phyloP scores from a whole-genome alignment of 2,329 filamentous ascomycete species.

The Ceratocystis diversiconidia region DNA sequence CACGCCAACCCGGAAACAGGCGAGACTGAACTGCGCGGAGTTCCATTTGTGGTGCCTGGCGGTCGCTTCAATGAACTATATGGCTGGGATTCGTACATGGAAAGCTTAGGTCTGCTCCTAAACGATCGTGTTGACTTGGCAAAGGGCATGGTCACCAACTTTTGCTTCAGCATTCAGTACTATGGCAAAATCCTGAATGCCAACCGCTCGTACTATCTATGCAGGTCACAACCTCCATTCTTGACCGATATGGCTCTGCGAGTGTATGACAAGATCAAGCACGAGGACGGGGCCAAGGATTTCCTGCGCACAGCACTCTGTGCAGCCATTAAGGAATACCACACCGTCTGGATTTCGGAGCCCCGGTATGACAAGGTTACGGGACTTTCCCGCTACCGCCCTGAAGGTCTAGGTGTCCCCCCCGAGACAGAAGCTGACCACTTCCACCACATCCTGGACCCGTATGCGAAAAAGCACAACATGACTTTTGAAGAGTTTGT shows the following conservation, averaged over 20 bases:
- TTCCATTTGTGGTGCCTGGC: constrained; percentile 94
- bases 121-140: constrained; percentile 76
- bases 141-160: constrained; percentile 90
- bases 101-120: constrained; percentile 74
- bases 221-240: constrained; percentile 88
- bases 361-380: constrained; percentile 66
- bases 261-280: constrained; percentile 85
- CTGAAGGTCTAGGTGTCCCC: constrained; percentile 70
- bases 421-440: constrained; percentile 83
- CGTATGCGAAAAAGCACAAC: constrained; percentile 70
- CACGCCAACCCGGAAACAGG: constrained; percentile 51
- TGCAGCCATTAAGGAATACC: constrained; percentile 93
- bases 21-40: constrained; percentile 56
- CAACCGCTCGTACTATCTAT: constrained; percentile 89
- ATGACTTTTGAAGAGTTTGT: constrained; percentile 79
- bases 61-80: constrained; percentile 97
- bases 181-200: constrained; percentile 98
- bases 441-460: constrained; percentile 68
- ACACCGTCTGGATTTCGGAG: constrained; percentile 70
- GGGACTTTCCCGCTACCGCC: constrained; percentile 72
- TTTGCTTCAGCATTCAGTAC: constrained; percentile 95
- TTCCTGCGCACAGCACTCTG: constrained; percentile 69
- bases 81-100: constrained; percentile 99
- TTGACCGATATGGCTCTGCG: constrained; percentile 92
- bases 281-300: constrained; percentile 63